phyloP scores from a whole-genome alignment of 495 filamentous ascomycete genomes.

The Sporormia fimetaria region DNA sequence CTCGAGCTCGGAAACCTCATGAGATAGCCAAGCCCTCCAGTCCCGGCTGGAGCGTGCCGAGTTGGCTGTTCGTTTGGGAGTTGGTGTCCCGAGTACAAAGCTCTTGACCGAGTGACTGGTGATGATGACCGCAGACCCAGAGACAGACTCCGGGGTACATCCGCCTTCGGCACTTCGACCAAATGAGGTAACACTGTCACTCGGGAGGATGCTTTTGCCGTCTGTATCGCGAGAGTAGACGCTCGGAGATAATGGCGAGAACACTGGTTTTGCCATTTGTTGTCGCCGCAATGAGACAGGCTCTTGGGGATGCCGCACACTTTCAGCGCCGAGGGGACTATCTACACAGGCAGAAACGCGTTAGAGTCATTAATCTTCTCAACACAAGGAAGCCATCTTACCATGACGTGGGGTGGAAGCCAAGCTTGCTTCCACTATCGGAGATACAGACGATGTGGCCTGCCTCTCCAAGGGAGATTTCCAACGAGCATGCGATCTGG shows the following conservation, averaged over 20 bases:
- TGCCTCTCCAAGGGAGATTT: too few relatives aligned
- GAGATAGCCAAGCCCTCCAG: slow-evolving; percentile 30
- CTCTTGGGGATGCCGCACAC: too few relatives aligned
- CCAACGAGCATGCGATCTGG: too few relatives aligned
- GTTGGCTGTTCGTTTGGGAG: slow-evolving; percentile 4
- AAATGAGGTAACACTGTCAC: slow-evolving; percentile 20
- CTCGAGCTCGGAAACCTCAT: slow-evolving; percentile 26
- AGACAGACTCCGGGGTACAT: not conserved
- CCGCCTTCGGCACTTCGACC: slow-evolving; percentile 4
- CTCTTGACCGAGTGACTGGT: slow-evolving; percentile 28
- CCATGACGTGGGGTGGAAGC: too few relatives aligned
- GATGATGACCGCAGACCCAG: slow-evolving; percentile 28
- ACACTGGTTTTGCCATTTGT: slow-evolving; percentile 12
- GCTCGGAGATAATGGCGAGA: slow-evolving; percentile 31
- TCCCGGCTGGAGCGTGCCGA: slow-evolving; percentile 26
- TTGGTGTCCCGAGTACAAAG: slow-evolving; percentile 25
- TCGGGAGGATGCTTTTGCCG: slow-evolving; percentile 23
- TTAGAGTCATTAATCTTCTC: too few relatives aligned
- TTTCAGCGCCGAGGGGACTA: too few relatives aligned
- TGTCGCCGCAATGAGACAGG: too few relatives aligned
- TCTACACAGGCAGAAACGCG: too few relatives aligned
- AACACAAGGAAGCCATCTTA: too few relatives aligned
- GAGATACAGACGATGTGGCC: too few relatives aligned
- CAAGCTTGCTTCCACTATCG: too few relatives aligned
- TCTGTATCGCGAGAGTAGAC: slow-evolving; percentile 31